Conservation (phyloP, 148 eudicot species). For the Diospyros kaki region DNA sequence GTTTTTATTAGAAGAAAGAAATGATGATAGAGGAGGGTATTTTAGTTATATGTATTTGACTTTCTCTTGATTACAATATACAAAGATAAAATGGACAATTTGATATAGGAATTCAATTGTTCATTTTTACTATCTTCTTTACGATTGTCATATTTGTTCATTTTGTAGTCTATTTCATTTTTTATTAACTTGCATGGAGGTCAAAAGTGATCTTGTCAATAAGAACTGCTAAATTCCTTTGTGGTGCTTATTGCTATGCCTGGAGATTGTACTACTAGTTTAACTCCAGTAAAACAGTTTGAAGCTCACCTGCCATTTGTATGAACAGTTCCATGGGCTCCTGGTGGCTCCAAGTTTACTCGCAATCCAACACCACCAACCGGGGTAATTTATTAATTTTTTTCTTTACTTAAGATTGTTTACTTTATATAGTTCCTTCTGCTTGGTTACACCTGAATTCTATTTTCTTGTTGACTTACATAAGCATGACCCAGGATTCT, state of each 20-base stretch:
- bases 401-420: neutral
- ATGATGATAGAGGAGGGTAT: too few relatives aligned
- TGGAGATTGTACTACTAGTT: neutral
- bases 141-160: neutral
- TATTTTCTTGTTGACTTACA: too few relatives aligned
- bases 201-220: neutral
- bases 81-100: too few relatives aligned
- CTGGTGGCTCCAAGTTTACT: conserved; percentile 84
- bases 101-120: too few relatives aligned
- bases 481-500: too few relatives aligned
- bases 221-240: neutral
- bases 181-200: neutral
- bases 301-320: conserved; percentile 9
- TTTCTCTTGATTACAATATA: too few relatives aligned
- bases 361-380: conserved; percentile 78
- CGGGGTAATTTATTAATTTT: conserved; percentile 50
- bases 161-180: neutral
- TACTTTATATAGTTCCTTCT: neutral
- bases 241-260: neutral
- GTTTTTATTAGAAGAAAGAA: too few relatives aligned
- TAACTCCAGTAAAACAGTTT: neutral
- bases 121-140: too few relatives aligned
- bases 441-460: neutral
- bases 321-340: conserved; percentile 95
- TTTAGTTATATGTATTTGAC: too few relatives aligned